Base-by-base conservation (phyloP, 768 basidiomycete genomes). In the Calocybe cyanea region DNA sequence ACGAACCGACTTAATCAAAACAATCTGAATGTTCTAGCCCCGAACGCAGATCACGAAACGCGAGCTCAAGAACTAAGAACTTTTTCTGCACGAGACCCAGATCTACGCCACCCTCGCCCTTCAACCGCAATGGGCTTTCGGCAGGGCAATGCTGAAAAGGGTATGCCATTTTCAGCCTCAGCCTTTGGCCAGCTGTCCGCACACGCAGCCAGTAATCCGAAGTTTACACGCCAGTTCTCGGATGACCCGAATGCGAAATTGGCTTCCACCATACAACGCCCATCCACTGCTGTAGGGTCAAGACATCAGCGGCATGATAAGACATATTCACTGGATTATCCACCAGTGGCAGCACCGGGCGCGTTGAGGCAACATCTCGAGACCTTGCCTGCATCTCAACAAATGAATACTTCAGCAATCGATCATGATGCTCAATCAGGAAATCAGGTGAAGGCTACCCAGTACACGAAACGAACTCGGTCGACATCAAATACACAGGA, bases 41-140 rank as follows among this genome's bases (percentile, higher is more conserved):
- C 49, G n/a, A 38, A 43, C 33, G 31, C 51, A 24, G 47, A 45
- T 10, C 49, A 38, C 34, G 45, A 49, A 35, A 45, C 44, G 20
- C 42, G 38, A 18, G 30, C 38, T 14, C 19, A 25, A 33, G 43
- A 33, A 0, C 28, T 37, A 13, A 28, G 34, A 1, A 28, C 28
- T 18, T 14, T 9, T n/a, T 33, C 38, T 15, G 43, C 23, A 14
- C 10, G 30, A 18, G 38, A 45, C 11, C 28, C 31, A 13, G 41
- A 42, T 24, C 7, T 38, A 31, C 28, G 43, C 7, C 38, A 51
- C 23, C 41, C 24, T n/a, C 49, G 50, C 14, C 51, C 55, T 31
- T 49, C 50, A 11, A 57, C 56, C 5, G 46, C 45, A 13, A 47
- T 47, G 45, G 54, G 52, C 11, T 44, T 46, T 39, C 55, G 46